These are phyloP conservation scores for Rheum nobile DNA, from an alignment of 148 eudicot species.

Conservation along the genomic window DNA sequence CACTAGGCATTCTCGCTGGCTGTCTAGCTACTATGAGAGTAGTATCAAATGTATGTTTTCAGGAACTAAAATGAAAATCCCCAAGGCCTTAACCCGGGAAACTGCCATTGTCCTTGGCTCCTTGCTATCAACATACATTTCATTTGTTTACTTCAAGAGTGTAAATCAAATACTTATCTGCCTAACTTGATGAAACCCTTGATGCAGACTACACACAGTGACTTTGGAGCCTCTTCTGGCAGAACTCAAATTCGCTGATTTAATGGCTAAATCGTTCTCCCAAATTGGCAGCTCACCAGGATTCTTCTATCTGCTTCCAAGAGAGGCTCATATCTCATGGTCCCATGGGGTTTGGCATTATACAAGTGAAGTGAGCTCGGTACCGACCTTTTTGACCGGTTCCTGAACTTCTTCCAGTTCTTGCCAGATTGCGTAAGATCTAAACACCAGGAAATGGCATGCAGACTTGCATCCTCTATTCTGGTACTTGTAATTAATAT, in stretches of 20 bases:
- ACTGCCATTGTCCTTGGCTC: not conserved
- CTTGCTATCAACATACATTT: not conserved
- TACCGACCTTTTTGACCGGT: not conserved
- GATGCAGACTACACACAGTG: conserved; percentile 65
- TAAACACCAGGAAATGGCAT: not conserved
- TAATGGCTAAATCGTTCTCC: not conserved
- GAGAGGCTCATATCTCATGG: conserved; percentile 6
- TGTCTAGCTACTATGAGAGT: no score
- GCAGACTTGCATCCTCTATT: not conserved
- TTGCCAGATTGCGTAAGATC: not conserved
- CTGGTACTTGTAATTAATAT: not conserved
- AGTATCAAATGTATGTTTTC: no score
- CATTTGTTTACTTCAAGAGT: not conserved
- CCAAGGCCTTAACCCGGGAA: no score
- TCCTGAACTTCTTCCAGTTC: not conserved
- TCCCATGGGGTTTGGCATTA: not conserved
- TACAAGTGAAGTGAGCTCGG: not conserved
- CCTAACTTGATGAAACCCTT: not conserved
- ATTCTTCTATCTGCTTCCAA: not conserved
- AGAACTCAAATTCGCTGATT: conserved; percentile 72
- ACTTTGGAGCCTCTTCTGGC: conserved; percentile 63
- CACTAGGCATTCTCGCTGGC: no score
- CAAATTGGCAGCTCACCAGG: not conserved
- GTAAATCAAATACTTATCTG: not conserved
- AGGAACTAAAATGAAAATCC: no score